Percentiles rank a stretch among this genome's conserved stretches.
phyloP scores from a whole-genome alignment of 768 basidiomycete species.

The Mycena olivaceomarginata region DNA sequence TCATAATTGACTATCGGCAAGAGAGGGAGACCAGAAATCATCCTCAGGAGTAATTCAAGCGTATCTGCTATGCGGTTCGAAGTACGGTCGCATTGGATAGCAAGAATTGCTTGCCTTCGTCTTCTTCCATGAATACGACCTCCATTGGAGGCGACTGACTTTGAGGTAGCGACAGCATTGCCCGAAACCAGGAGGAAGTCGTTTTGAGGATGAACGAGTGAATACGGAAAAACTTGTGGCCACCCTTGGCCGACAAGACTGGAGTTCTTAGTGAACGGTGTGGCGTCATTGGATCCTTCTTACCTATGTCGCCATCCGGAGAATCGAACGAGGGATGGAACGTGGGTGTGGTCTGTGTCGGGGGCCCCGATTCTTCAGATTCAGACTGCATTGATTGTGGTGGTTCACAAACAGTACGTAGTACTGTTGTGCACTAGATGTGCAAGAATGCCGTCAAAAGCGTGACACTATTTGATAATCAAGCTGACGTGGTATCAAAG shows the following conservation, averaged over 20 bases:
- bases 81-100: neutral
- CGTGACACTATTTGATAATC: no score
- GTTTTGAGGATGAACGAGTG: slow-evolving; percentile 77
- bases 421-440: no score
- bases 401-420: no score
- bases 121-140: slow-evolving; percentile 76
- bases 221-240: slow-evolving; percentile 71
- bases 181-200: slow-evolving; percentile 79
- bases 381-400: neutral
- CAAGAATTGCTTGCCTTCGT: slow-evolving; percentile 46
- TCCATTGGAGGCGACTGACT: slow-evolving; percentile 45
- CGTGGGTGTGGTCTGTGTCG: neutral
- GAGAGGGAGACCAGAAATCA: slow-evolving; percentile 77
- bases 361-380: slow-evolving; percentile 22
- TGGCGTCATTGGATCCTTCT: no score
- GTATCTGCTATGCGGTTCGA: slow-evolving; percentile 52
- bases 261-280: no score
- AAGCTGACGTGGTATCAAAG: no score
- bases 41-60: slow-evolving; percentile 74
- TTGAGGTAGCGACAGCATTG: slow-evolving; percentile 77
- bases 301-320: slow-evolving; percentile 69
- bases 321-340: slow-evolving; percentile 71
- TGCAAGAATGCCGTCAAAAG: no score
- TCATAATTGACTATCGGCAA: slow-evolving; percentile 61
- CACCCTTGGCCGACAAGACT: slow-evolving; percentile 71